These are phyloP conservation scores for Penicillium herquei DNA, from an alignment of 495 filamentous ascomycete species.

Conservation along the genomic window DNA sequence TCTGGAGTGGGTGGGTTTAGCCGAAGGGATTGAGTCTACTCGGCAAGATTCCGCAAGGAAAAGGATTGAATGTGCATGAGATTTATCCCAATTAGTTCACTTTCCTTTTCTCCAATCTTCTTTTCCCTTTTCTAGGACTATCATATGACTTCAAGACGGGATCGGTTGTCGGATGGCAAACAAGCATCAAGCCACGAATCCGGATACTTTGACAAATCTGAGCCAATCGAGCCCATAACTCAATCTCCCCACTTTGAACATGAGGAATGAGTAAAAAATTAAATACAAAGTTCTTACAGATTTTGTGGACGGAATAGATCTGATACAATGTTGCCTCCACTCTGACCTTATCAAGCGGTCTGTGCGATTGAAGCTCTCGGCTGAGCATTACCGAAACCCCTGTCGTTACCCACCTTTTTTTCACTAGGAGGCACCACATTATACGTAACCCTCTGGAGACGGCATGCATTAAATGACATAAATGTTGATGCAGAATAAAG, in stretches of 20 bases:
- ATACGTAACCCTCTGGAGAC: neutral
- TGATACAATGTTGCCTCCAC: neutral
- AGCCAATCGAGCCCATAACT: neutral
- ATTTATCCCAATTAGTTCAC: too few species aligned
- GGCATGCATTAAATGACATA: neutral
- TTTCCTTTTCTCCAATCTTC: neutral
- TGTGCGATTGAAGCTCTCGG: constrained; percentile 14
- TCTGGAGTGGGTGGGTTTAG: neutral
- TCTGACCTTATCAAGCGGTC: constrained; percentile 1
- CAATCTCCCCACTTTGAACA: neutral
- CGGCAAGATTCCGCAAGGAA: neutral
- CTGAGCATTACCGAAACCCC: constrained; percentile 24
- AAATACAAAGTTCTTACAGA: neutral
- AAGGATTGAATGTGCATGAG: too few species aligned
- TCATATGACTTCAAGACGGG: neutral
- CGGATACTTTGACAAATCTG: neutral
- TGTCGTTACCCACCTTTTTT: constrained; percentile 14
- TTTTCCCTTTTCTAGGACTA: neutral
- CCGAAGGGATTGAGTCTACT: neutral
- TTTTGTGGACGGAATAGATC: neutral
- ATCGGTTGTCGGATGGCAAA: neutral
- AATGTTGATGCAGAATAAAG: neutral
- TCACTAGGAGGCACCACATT: too few species aligned
- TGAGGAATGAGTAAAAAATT: neutral
- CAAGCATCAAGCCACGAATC: neutral